Evolutionary conservation across 1,284 basidiomycete species (phyloP).

Genomic region (Boletus sp.): DNA sequence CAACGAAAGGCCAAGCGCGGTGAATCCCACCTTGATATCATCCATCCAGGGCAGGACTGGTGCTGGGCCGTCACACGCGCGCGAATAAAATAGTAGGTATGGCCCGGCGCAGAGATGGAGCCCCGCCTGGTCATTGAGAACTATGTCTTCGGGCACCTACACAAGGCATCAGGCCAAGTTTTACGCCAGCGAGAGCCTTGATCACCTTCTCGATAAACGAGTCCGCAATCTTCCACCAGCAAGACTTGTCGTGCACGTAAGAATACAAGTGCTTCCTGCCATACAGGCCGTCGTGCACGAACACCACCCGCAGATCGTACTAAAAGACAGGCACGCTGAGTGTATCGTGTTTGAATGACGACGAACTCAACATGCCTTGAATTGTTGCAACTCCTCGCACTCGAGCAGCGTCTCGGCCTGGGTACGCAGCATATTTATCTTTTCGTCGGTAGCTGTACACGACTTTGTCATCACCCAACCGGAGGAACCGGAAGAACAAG

Average conservation of each 20-base stretch:
- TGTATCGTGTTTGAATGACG: background rate
- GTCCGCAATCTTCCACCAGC: constrained; percentile 80
- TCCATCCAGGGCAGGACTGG: constrained; percentile 39
- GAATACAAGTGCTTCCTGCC: constrained; percentile 72
- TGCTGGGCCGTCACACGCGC: constrained; percentile 28
- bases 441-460: constrained; percentile 47
- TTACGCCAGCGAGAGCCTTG: background rate
- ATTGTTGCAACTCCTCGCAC: constrained; percentile 56
- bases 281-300: constrained; percentile 69
- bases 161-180: background rate
- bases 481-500: background rate
- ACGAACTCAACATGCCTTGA: constrained; percentile 45
- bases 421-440: constrained; percentile 42
- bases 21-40: constrained; percentile 35
- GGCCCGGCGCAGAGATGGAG: constrained; percentile 71
- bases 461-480: background rate
- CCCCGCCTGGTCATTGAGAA: constrained; percentile 62
- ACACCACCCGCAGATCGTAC: constrained; percentile 74
- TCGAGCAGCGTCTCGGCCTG: constrained; percentile 49
- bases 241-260: constrained; percentile 59
- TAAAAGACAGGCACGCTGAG: constrained; percentile 25
- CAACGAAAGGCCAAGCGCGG: background rate
- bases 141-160: constrained; percentile 64
- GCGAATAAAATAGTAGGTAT: constrained; percentile 68
- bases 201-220: constrained; percentile 56